Percentiles rank a stretch among this genome's conserved stretches.
Conservation (phyloP, 2,329 filamentous ascomycete genomes). For the Aspergillus arachidicola region DNA sequence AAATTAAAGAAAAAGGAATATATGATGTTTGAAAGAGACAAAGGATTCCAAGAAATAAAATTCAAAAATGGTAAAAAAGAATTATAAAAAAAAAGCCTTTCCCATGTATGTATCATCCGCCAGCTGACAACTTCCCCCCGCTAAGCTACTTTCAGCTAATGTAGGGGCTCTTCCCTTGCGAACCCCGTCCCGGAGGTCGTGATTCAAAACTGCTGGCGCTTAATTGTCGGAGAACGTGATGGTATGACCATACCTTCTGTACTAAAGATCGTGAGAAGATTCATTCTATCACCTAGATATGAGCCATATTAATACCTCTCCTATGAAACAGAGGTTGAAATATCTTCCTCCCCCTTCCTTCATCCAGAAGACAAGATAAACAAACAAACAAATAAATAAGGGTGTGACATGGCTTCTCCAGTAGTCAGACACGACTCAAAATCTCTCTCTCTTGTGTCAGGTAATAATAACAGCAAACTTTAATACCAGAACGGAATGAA, state of each 20-base stretch:
- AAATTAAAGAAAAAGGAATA: neutral
- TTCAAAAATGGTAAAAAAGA: too few relatives aligned
- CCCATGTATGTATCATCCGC: neutral
- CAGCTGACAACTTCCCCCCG: constrained; percentile 2
- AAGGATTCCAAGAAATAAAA: neutral
- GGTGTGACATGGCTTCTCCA: neutral
- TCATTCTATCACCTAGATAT: neutral
- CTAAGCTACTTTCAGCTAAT: constrained; percentile 2
- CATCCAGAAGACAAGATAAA: neutral
- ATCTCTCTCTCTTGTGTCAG: neutral
- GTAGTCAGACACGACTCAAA: neutral
- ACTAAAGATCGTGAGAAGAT: neutral
- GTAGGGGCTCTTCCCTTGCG: constrained; percentile 2
- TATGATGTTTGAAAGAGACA: neutral
- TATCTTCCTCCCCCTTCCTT: neutral
- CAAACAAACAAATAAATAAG: neutral
- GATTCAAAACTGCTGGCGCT: neutral
- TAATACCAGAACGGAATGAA: constrained; percentile 1
- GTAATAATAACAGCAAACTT: neutral
- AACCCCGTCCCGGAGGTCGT: neutral
- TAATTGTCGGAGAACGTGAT: neutral
- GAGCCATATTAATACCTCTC: neutral
- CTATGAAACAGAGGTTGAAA: neutral
- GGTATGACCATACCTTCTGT: neutral
- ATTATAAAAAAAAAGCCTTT: neutral